phyloP scores from a whole-genome alignment of 768 basidiomycete genomes.

The Phylloporus sp. region DNA sequence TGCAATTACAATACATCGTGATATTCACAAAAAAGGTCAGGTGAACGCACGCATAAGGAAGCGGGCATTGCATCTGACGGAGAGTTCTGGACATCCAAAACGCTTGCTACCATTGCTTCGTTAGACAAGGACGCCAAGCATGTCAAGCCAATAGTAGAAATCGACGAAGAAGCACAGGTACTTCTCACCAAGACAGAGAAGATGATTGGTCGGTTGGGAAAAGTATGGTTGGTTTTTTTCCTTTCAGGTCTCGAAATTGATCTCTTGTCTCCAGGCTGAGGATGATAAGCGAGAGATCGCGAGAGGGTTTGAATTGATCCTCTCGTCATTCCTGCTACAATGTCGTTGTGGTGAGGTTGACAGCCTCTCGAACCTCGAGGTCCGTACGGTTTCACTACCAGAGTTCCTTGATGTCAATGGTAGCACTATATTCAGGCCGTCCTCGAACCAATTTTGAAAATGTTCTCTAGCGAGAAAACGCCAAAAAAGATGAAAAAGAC shows the following conservation, averaged over 20 bases:
- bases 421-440: conserved; percentile 45
- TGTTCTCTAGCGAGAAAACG: conserved; percentile 43
- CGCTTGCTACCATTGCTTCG: conserved; percentile 49
- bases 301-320: conserved; percentile 66
- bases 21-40: conserved; percentile 13
- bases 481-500: conserved; percentile 42
- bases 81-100: conserved; percentile 73
- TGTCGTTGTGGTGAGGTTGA: conserved; percentile 65
- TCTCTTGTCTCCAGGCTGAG: conserved; percentile 5
- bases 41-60: conserved; percentile 51
- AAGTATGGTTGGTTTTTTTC: conserved; percentile 32
- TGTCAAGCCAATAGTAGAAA: conserved; percentile 45
- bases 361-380: conserved; percentile 63
- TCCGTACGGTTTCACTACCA: conserved; percentile 24
- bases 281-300: conserved; percentile 31
- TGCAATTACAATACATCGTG: not conserved
- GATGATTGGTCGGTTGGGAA: conserved; percentile 38
- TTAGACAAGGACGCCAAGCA: conserved; percentile 72
- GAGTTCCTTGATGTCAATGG: not conserved
- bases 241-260: not conserved
- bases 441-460: conserved; percentile 52
- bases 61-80: conserved; percentile 66
- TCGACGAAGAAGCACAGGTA: conserved; percentile 53
- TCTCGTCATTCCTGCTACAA: conserved; percentile 67
- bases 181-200: conserved; percentile 45